Base-by-base conservation (phyloP, 371 early-diverging fungal species). In the Encephalitozoon romaleae region DNA sequence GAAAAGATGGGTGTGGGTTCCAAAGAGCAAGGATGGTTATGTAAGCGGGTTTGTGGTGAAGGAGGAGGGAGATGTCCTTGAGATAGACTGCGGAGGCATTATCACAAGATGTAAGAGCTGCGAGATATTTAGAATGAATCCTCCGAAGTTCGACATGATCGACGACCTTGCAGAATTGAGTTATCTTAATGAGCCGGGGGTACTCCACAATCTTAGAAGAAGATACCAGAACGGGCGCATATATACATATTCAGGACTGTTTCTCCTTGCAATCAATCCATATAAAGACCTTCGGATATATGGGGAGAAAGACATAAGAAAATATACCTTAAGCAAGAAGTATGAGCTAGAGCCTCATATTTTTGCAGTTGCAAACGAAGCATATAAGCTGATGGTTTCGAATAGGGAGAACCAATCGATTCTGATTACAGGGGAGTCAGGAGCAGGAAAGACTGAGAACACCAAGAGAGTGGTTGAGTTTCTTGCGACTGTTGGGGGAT, bases 391-490 rank as follows among this genome's bases (percentile, higher is more conserved):
- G 76, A 93, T 99, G 95, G 82, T 95, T 9, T 89, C 90, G 64
- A 90, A 92, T 55, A 87, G 88, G 72, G 92, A 93, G 79, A 94
- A 96, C 79, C 98, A 99, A 85, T 93, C 95, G 4, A 94, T 99
- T 78, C 85, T 98, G 25, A 95, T 99, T 79, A 98, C 98, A 49
- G 99, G 99, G 73, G 98, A 99, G 86, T 94, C 95, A 23, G 98
- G 98, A 42, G 98, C 99, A 28, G 99, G 99, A 66, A 99, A 99
- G 86, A 99, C 99, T 8, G 98, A 95, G 84, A 96, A 95, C 85
- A 95, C 98, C 18, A 97, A 99, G 80, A 93, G 93, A 76, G 94
- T 96, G n/a, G 96, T 98, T 67, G 93, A 94, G 81, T 98, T 95
- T 85, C 86, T 99, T 55, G 90, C 97, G 0, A 87, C 91, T 0